Percentiles rank a stretch among this genome's conserved stretches.
phyloP scores from a whole-genome alignment of 2,329 filamentous ascomycete genomes.

The Akanthomyces muscarius region DNA sequence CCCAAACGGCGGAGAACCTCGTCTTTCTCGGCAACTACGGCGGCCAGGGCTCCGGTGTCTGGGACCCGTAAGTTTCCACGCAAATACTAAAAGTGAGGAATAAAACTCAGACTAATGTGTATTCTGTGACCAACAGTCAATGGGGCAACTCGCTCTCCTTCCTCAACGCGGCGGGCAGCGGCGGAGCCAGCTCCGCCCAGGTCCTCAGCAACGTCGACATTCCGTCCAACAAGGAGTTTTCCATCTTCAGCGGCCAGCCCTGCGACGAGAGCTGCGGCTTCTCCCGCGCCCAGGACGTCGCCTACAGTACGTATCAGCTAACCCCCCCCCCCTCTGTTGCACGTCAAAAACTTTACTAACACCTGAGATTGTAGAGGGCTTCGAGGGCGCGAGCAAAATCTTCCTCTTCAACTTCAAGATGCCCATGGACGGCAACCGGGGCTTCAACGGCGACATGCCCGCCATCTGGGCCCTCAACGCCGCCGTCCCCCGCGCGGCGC shows the following conservation, averaged over 20 bases:
- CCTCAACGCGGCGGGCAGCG: slow-evolving; percentile 39
- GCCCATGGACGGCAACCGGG: slow-evolving; percentile 55
- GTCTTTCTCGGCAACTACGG: slow-evolving; percentile 48
- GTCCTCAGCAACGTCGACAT: slow-evolving; percentile 38
- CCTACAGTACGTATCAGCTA: slow-evolving; percentile 36
- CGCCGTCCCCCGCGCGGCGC: slow-evolving; percentile 63
- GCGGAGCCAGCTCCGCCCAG: slow-evolving; percentile 35
- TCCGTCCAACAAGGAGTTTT: slow-evolving; percentile 42
- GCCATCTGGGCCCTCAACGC: slow-evolving; percentile 74
- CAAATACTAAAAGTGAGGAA: too few species aligned
- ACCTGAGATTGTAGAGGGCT: slow-evolving; percentile 54
- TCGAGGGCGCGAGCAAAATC: slow-evolving; percentile 64
- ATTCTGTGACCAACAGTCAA: slow-evolving; percentile 25
- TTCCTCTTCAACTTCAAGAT: slow-evolving; percentile 73
- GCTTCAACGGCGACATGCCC: slow-evolving; percentile 62
- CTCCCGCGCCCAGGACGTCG: slow-evolving; percentile 39
- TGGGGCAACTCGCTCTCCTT: slow-evolving; percentile 46
- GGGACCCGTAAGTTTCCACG: slow-evolving; percentile 37
- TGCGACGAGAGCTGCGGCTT: slow-evolving; percentile 43
- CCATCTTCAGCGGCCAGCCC: slow-evolving; percentile 42
- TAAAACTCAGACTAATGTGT: neutral
- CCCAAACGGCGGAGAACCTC: slow-evolving; percentile 38
- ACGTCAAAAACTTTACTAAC: slow-evolving; percentile 17
- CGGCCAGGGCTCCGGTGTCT: slow-evolving; percentile 40
- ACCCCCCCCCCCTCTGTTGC: too few species aligned